These are phyloP conservation scores for Podosphaera xanthii DNA, from an alignment of 2,329 filamentous ascomycete genomes.

Conservation along the genomic window DNA sequence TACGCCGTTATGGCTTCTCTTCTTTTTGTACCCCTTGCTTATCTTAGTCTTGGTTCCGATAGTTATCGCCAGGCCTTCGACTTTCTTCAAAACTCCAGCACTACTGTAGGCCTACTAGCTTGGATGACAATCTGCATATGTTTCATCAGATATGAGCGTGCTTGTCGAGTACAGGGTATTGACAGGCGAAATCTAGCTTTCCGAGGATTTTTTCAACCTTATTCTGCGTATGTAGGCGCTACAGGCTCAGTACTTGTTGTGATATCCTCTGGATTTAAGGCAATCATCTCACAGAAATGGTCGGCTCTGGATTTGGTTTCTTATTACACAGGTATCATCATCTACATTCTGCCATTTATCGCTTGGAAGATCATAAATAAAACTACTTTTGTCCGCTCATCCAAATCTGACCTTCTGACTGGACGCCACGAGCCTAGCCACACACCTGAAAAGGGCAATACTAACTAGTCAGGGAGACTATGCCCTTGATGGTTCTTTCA, in stretches of 20 bases:
- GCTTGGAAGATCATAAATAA: background rate
- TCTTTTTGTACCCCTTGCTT: constrained; percentile 45
- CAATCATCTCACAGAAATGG: background rate
- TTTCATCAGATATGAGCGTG: constrained; percentile 50
- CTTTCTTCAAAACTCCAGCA: constrained; percentile 32
- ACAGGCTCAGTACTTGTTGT: background rate
- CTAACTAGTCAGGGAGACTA: too few relatives aligned
- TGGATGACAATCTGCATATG: constrained; percentile 47
- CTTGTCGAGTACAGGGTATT: constrained; percentile 44
- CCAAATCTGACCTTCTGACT: background rate
- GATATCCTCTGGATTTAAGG: background rate
- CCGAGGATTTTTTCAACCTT: constrained; percentile 46
- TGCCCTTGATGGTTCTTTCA: too few relatives aligned
- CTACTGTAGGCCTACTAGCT: constrained; percentile 53
- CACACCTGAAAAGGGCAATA: too few relatives aligned
- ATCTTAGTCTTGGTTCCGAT: constrained; percentile 37
- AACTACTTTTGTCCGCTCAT: background rate
- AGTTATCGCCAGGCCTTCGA: constrained; percentile 19
- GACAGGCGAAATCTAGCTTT: constrained; percentile 46
- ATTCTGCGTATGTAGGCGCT: constrained; percentile 25
- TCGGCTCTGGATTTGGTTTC: background rate
- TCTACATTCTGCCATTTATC: background rate
- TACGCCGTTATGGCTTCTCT: constrained; percentile 48
- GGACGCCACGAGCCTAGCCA: background rate
- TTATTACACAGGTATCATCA: background rate